These are phyloP conservation scores for Nothophoma quercina DNA, from an alignment of 2,329 filamentous ascomycete genomes.

Conservation along the genomic window DNA sequence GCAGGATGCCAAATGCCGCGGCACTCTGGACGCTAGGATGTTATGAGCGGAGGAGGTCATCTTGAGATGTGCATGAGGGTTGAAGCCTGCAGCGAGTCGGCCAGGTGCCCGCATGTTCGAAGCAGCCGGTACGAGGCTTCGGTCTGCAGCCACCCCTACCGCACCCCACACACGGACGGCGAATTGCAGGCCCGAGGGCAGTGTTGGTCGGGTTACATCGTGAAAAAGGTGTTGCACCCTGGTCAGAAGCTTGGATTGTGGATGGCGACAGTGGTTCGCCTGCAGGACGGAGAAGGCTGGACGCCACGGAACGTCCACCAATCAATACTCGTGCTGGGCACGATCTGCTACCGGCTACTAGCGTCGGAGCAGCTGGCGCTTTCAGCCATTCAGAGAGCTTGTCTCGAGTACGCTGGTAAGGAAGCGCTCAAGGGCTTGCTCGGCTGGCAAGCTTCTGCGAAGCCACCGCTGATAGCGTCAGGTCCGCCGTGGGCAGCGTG, in stretches of 20 bases:
- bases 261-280: slow-evolving; percentile 37
- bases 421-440: slow-evolving; percentile 33
- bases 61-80: slow-evolving; percentile 41
- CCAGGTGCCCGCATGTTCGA: slow-evolving; percentile 46
- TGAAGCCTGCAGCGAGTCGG: slow-evolving; percentile 41
- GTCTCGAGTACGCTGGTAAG: slow-evolving; percentile 24
- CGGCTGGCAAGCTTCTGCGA: slow-evolving; percentile 34
- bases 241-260: slow-evolving; percentile 32
- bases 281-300: slow-evolving; percentile 48
- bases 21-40: slow-evolving; percentile 44
- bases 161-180: slow-evolving; percentile 46
- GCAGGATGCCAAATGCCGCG: slow-evolving; percentile 43
- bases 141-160: slow-evolving; percentile 45
- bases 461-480: slow-evolving; percentile 42
- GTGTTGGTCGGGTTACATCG: slow-evolving; percentile 49
- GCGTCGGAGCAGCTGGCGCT: slow-evolving; percentile 40
- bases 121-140: slow-evolving; percentile 43
- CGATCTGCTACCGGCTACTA: slow-evolving; percentile 47
- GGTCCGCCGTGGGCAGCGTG: slow-evolving; percentile 23
- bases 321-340: slow-evolving; percentile 27
- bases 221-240: slow-evolving; percentile 32
- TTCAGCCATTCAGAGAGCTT: slow-evolving; percentile 39
- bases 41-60: slow-evolving; percentile 41
- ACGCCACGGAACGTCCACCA: slow-evolving; percentile 40
- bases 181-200: slow-evolving; percentile 40